Percentiles rank a stretch among this genome's conserved stretches.
These are phyloP conservation scores for Globisporangium yorkense DNA, from an alignment of 352 stramenopile genomes.

Conservation along the genomic window DNA sequence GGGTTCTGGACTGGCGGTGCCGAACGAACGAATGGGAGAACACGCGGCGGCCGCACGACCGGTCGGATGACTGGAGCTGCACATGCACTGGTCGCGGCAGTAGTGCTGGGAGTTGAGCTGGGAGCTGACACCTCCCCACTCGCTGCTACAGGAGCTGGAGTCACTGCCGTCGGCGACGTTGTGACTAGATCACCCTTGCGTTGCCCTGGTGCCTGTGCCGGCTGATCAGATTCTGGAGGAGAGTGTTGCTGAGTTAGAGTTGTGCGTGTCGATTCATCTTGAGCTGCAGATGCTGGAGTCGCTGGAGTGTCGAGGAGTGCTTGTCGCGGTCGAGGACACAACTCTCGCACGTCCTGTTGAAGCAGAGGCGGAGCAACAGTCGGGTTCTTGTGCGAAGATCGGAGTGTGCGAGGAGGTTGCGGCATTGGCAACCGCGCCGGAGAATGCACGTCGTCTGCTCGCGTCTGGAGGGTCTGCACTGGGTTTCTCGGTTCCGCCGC, in stretches of 20 bases:
- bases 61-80: not conserved
- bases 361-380: not conserved
- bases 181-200: not conserved
- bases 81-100: not conserved
- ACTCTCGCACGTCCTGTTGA: not conserved
- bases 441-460: not conserved
- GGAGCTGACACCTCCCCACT: not conserved
- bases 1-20: too few species aligned
- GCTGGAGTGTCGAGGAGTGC: not conserved
- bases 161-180: not conserved
- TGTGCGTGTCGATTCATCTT: not conserved
- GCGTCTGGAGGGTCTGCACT: not conserved
- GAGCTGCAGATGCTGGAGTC: not conserved
- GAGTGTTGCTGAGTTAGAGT: not conserved
- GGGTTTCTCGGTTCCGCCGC: not conserved
- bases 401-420: not conserved
- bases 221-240: not conserved
- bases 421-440: not conserved
- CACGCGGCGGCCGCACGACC: conserved; percentile 6
- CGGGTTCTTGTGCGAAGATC: not conserved
- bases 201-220: not conserved
- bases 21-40: conserved; percentile 4
- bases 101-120: not conserved
- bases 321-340: not conserved
- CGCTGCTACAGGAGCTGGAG: not conserved